Percentiles rank a stretch among this genome's conserved stretches.
Evolutionary conservation across 2,329 filamentous ascomycete genomes (phyloP).

Genomic region (Calonectria naviculata): DNA sequence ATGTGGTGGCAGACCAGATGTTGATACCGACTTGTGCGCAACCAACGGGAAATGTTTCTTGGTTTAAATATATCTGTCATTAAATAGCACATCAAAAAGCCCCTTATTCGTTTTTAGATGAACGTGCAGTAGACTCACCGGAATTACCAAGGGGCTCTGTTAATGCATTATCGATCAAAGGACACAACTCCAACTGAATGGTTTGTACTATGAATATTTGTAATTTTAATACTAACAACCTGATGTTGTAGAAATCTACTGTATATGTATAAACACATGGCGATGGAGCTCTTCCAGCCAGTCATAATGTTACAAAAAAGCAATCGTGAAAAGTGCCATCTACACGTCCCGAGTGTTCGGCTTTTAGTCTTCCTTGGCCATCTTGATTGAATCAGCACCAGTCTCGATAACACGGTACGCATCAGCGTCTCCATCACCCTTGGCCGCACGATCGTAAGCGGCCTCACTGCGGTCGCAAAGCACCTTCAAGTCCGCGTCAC

Average conservation of each 20-base stretch:
- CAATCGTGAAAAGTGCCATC: not conserved
- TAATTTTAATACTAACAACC: not conserved
- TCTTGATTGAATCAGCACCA: constrained; percentile 63
- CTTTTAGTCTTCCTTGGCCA: constrained; percentile 42
- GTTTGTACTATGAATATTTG: not conserved
- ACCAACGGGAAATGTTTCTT: no score
- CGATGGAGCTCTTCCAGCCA: constrained; percentile 21
- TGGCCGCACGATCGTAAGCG: constrained; percentile 78
- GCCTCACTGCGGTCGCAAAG: constrained; percentile 80
- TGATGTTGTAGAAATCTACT: not conserved
- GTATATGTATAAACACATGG: not conserved
- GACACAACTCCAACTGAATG: no score
- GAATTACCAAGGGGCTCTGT: no score
- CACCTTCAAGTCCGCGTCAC: constrained; percentile 79
- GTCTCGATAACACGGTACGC: constrained; percentile 86
- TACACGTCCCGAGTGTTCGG: not conserved
- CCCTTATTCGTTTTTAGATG: no score
- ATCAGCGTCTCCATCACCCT: constrained; percentile 78
- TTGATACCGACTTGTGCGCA: no score
- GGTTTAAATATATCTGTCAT: no score
- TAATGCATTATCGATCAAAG: no score
- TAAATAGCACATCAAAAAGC: no score
- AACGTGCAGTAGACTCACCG: no score
- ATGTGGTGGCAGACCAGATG: no score
- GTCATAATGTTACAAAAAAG: constrained; percentile 4